Base-by-base conservation (phyloP, 2,329 filamentous ascomycete genomes). In the Capronia americana region DNA sequence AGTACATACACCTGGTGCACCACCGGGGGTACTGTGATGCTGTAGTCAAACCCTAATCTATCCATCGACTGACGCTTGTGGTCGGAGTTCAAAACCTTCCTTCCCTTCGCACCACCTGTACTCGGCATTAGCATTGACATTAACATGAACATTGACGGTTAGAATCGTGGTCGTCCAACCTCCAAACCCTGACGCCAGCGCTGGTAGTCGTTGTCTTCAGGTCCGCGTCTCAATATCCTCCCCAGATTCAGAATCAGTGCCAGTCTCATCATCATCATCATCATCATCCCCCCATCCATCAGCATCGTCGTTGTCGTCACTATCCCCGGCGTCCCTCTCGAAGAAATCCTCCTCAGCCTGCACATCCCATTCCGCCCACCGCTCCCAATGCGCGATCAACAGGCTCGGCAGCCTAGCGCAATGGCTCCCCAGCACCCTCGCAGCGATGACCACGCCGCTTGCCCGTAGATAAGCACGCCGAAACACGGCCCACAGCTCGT, bases 311-410 rank as follows among this genome's bases (percentile, higher is more conserved):
- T 41, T 20, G 10, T 61, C 56, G 20, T 53, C 41, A n/a, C 57
- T 23, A 17, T 56, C 58, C 20, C 50, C 63, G 12, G 51, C 50
- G 14, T 51, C 28, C 41, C 67, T 57, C 17, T 64, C 67, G 48
- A 69, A 69, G 10, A 61, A 57, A 44, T 69, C 67, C 24, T 58
- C 57, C 4, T 66, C 64, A 3, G 57, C 41, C 7, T 60, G 41
- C 12, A 62, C n/a, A 34, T 66, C 58, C 53, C 11, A n/a, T 8
- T 62, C 50, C 7, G 57, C 67, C 67, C 67, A 69, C 28, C 23
- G 10, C 32, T 69, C 67, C 64, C 67, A 69, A 23, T 51, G 41
- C n/a, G 64, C 44, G 11, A 69, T 59, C 30, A 69, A 38, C 23
- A 44, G 56, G 8, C 10, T 20, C 17, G 67, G 67, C 5, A 69